Evolutionary conservation across 257 asterid genomes (phyloP), one percentile per base, ranked within the genome.

Genomic region (Primulina tabacum): DNA sequence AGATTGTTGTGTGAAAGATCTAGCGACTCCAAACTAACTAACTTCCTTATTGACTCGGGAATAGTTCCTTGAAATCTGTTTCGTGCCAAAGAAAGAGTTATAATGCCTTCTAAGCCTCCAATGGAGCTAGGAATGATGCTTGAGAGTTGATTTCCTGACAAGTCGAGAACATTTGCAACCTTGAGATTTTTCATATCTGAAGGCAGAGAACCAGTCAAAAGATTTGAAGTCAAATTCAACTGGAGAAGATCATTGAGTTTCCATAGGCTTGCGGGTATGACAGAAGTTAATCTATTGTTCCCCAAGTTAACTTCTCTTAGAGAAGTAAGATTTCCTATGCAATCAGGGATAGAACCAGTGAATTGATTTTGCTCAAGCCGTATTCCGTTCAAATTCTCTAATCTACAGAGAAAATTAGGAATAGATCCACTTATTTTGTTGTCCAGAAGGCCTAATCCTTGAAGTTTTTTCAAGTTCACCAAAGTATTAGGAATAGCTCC

Each of bases 1-100:
- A 79, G 66, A 24, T 70, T 71, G 60, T 79, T 79, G 68, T 71
- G 70, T 1, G 77, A 79, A 7, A 79, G 61, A 71, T 79, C 62
- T 30, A 79, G 21, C 1, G 4, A 6, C 24, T 14, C 62, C 62
- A 79, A 24, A 28, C 14, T 38, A 12, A 57, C 11, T 55, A 79
- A 2, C 26, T 64, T 63, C 4, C 67, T 60, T 9, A 79, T 8
- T 26, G 75, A 71, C 60, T 38, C 62, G 0, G 83, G 77, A 57
- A 79, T 79, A 34, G 65, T n/a, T 16, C 75, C 75, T 32, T 52
- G 58, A 32, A 79, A 68, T 8, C 7, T 18, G 29, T 78, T 78
- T 29, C 62, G 26, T 33, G 79, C 73, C 21, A 78, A 53, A 1
- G 76, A 65, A 47, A 79, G 71, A 33, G 3, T 2, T 14, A 14